Conservation (phyloP, 495 filamentous ascomycete genomes). For the Tetracladium setigerum region DNA sequence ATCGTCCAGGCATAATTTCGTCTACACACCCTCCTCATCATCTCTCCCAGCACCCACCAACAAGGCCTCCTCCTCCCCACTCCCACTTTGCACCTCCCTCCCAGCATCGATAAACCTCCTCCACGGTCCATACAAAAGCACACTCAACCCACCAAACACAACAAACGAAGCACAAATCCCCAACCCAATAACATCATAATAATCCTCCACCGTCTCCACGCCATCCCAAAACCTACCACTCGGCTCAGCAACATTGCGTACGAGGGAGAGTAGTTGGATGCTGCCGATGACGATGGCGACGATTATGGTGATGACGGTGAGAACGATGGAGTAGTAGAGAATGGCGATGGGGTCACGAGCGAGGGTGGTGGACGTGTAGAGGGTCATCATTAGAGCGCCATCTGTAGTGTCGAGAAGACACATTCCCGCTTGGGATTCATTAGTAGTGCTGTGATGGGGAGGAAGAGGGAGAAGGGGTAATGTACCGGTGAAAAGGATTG, state of each 20-base stretch:
- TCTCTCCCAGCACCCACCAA: no score
- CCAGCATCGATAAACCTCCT: constrained; percentile 44
- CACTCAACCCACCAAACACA: constrained; percentile 61
- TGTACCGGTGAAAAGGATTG: constrained; percentile 73
- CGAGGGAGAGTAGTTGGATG: constrained; percentile 72
- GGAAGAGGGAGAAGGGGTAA: no score
- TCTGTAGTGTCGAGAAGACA: constrained; percentile 40
- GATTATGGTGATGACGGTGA: constrained; percentile 75
- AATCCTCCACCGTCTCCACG: constrained; percentile 62
- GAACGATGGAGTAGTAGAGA: constrained; percentile 86
- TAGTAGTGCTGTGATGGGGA: not conserved
- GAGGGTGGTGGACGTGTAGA: constrained; percentile 70
- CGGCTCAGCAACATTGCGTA: constrained; percentile 65
- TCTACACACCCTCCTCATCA: no score
- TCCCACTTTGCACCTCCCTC: no score
- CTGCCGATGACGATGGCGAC: constrained; percentile 82
- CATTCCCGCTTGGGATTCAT: not conserved
- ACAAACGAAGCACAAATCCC: constrained; percentile 77
- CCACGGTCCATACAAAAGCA: constrained; percentile 71
- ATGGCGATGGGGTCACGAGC: constrained; percentile 74
- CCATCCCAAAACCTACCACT: constrained; percentile 85
- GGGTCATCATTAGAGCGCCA: constrained; percentile 82
- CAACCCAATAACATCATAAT: constrained; percentile 80
- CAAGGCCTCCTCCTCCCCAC: no score
- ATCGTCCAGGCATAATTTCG: no score